A percentile compares a stretch with the other conserved stretches of the same genome.
phyloP scores from a whole-genome alignment of 345 rosid genomes.

The Rhizophora mangle region DNA sequence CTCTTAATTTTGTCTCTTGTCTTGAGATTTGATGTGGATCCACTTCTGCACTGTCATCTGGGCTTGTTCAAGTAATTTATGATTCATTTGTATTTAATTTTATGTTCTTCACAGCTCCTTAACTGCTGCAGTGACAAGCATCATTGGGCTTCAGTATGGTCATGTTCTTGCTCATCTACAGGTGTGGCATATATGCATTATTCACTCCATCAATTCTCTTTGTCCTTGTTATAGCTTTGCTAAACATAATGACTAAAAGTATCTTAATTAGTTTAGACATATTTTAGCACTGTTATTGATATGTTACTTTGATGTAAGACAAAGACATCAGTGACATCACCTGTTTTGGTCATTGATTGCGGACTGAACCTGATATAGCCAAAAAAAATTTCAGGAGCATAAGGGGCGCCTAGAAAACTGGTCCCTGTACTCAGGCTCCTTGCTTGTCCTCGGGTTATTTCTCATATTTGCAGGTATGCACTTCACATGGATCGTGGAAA shows the following conservation, averaged over 20 bases:
- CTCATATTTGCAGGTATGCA: slow-evolving; percentile 37
- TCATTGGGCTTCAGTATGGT: slow-evolving; percentile 49
- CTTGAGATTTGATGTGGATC: not conserved
- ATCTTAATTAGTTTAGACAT: not conserved
- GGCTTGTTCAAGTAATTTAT: not conserved
- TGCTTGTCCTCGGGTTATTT: slow-evolving; percentile 29
- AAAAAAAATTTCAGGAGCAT: slow-evolving; percentile 34
- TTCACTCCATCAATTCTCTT: not conserved
- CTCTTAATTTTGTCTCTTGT: not conserved
- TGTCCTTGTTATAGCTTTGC: not conserved
- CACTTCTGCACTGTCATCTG: not conserved
- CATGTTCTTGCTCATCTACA: slow-evolving; percentile 39
- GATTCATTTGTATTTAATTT: not conserved
- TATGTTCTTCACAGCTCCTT: slow-evolving; percentile 32
- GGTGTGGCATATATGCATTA: slow-evolving; percentile 14
- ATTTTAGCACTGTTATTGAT: not conserved
- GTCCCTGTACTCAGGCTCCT: slow-evolving; percentile 27
- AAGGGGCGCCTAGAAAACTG: slow-evolving; percentile 33
- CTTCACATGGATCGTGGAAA: not conserved
- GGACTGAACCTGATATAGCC: not conserved
- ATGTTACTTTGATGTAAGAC: not conserved
- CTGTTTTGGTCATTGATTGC: not conserved
- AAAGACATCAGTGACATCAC: not conserved
- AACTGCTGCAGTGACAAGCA: slow-evolving; percentile 40
- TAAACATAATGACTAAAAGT: not conserved